phyloP scores from a whole-genome alignment of 2,329 filamentous ascomycete species.

The Aspergillus clavatus region DNA sequence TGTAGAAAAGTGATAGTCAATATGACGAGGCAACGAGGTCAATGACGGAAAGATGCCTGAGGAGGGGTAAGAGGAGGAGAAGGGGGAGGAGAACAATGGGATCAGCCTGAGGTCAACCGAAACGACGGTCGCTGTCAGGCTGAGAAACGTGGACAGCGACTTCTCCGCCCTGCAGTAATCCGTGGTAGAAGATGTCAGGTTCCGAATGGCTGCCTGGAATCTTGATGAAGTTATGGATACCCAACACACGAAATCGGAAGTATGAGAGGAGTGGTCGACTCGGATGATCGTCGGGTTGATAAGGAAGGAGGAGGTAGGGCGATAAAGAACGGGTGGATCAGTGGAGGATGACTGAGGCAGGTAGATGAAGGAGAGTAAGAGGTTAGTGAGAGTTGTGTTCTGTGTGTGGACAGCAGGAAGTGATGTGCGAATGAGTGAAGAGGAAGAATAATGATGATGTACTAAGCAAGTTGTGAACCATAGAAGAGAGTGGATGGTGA shows the following conservation, averaged over 20 bases:
- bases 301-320: neutral
- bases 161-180: neutral
- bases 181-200: neutral
- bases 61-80: constrained; percentile 10
- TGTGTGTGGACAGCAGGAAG: neutral
- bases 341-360: neutral
- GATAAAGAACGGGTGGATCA: neutral
- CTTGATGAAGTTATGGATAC: constrained; percentile 1
- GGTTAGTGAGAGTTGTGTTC: neutral
- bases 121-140: constrained; percentile 13
- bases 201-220: neutral
- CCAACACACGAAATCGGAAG: neutral
- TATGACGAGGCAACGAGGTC: constrained; percentile 1
- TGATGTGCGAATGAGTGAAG: constrained; percentile 6
- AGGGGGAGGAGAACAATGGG: constrained; percentile 13
- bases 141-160: constrained; percentile 8
- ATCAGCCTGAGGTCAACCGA: constrained; percentile 18
- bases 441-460: constrained; percentile 5
- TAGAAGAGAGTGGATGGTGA: neutral
- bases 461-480: neutral
- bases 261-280: neutral
- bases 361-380: neutral
- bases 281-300: neutral
- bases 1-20: neutral
- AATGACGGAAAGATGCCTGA: constrained; percentile 4